Conservation (phyloP, 371 early-diverging fungal species). For the Rhizopus sp. region DNA sequence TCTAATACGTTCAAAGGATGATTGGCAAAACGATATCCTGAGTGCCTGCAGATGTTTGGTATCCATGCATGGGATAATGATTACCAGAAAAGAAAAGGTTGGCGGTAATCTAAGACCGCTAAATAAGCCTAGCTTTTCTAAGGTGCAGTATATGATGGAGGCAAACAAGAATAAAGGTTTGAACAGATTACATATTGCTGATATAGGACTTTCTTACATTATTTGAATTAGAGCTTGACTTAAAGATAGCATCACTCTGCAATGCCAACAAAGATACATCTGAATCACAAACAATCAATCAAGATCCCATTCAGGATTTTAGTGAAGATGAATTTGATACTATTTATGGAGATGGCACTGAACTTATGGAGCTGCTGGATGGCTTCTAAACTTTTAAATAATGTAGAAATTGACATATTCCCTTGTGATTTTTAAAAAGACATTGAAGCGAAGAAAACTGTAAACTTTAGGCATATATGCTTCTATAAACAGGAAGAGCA, state of each 20-base stretch:
- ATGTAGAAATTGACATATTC: too few species aligned
- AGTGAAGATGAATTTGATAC: conserved; percentile 31
- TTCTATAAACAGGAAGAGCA: too few species aligned
- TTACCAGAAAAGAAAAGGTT: neutral
- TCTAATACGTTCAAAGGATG: conserved; percentile 19
- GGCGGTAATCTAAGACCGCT: neutral
- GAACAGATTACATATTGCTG: neutral
- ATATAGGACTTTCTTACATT: neutral
- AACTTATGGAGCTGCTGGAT: conserved; percentile 8
- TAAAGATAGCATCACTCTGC: neutral
- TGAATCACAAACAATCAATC: neutral
- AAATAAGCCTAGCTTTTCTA: conserved; percentile 1
- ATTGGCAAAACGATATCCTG: conserved; percentile 18
- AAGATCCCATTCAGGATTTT: conserved; percentile 16
- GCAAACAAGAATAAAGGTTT: conserved; percentile 2
- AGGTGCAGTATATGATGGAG: neutral
- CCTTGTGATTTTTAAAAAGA: too few species aligned
- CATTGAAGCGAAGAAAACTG: too few species aligned
- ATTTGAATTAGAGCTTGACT: neutral
- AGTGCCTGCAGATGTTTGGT: conserved; percentile 13
- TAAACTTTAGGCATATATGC: too few species aligned
- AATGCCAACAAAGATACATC: neutral
- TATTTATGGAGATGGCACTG: conserved; percentile 38
- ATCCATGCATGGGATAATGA: conserved; percentile 33
- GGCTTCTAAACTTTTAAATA: neutral